Evolutionary conservation across 345 rosid species (phyloP), one percentile per base, ranked within the genome.

Genomic region (Salix koriyanagi): DNA sequence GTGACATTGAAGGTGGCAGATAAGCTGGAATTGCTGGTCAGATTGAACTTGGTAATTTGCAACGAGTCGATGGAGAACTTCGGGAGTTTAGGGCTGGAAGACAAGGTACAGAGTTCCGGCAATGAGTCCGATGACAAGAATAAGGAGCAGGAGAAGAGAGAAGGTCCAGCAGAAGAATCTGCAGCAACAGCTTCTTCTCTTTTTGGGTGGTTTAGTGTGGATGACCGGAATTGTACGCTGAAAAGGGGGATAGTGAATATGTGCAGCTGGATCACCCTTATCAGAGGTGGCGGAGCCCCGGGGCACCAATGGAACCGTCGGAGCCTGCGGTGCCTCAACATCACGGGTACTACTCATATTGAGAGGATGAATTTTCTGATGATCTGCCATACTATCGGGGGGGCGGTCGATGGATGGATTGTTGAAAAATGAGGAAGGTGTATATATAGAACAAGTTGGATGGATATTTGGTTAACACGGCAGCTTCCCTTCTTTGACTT

Each of bases 41-140:
- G 46, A 19, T 50, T 61, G 84, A 93, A 89, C 66, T 83, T 89
- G 39, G 93, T 87, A 28, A 93, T 80, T 42, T 83, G 74, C 70
- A 94, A 71, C 41, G 76, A 75, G 82, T 94, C 95, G 30, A 94
- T 80, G 5, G 90, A 84, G 81, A 77, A 91, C 25, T 89, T 84
- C 0, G 97, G 97, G 2, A 94, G 74, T 77, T 94, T 92, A 4
- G 98, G 98, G 98, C 50, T 68, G 87, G 91, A 92, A 92, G 39
- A 79, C 94, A 2, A 92, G 86, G 90, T 65, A 92, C 46, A 94
- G 84, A 52, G 91, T 81, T 62, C 95, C 98, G 46, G 67, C 77
- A 0, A 32, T 15, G 8, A 81, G 79, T 26, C 84, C 98, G 1
- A 91, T 0, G 44, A 81, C 19, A 18, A 91, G 66, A 7, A 92